Percentiles rank a stretch among this genome's conserved stretches.
phyloP scores from a whole-genome alignment of 352 stramenopile species.

The Pythium brachiatum region DNA sequence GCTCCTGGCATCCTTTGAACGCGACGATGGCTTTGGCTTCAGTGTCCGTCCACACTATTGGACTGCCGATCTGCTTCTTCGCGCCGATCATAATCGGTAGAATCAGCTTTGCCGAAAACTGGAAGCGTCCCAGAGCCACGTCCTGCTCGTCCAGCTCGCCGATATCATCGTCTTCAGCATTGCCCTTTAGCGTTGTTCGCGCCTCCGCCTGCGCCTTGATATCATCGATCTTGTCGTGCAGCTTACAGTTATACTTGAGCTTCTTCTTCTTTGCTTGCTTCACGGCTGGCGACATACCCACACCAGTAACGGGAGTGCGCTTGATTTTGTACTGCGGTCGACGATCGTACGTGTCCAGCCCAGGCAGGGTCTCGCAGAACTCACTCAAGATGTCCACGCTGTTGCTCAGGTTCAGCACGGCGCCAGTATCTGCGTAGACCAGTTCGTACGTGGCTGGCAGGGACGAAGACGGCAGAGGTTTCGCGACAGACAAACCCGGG shows the following conservation, averaged over 20 bases:
- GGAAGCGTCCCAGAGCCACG: conserved; percentile 33
- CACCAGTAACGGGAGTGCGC: conserved; percentile 45
- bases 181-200: conserved; percentile 11
- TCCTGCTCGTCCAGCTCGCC: conserved; percentile 23
- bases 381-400: conserved; percentile 64
- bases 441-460: conserved; percentile 37
- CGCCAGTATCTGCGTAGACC: conserved; percentile 61
- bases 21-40: conserved; percentile 82
- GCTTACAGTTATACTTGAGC: conserved; percentile 74
- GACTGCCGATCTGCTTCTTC: conserved; percentile 60
- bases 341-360: conserved; percentile 79
- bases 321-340: conserved; percentile 74
- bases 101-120: conserved; percentile 61
- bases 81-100: conserved; percentile 57
- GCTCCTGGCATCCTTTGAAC: conserved; percentile 75
- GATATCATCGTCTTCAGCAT: conserved; percentile 16
- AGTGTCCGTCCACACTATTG: conserved; percentile 52
- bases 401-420: conserved; percentile 60
- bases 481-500: neutral
- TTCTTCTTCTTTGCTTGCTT: conserved; percentile 74
- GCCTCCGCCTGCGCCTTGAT: conserved; percentile 42
- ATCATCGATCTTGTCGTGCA: conserved; percentile 80
- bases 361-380: conserved; percentile 80
- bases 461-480: conserved; percentile 1
- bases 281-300: conserved; percentile 41